Evolutionary conservation across 1,139 yeast genomes (phyloP), one percentile per base, ranked within the genome.

Genomic region (Taphrina communis): DNA sequence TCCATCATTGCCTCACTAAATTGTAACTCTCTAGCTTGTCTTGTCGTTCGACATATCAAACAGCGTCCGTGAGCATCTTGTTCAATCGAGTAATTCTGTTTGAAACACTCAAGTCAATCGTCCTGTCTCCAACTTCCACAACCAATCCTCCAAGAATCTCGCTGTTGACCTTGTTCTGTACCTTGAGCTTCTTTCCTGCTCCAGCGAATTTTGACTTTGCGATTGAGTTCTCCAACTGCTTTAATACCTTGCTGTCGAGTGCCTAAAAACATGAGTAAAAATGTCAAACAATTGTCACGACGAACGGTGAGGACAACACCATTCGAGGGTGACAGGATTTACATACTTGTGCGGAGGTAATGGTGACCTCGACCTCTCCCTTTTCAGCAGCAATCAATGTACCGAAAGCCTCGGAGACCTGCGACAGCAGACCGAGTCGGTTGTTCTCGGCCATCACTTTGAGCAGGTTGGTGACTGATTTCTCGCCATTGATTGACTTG

Each of bases 61-160:
- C 61, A 50, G 68, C 51, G 41, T 66, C 97, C 76, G 85, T 84
- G 80, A 94, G 87, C 76, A 90, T 86, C 81, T 89, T 87, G 88
- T 95, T 94, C 82, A 93, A 88, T 82, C 86, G 90, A 79, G 89
- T 84, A 78, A 94, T 87, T 85, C 88, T 92, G 78, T 90, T 81
- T 72, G 94, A 84, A 75, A 94, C 87, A 71, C 96, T 89, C 80
- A 94, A 86, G 81, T 94, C 99, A 76, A 92, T 97, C 73, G 98
- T 93, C 81, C 89, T 90, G 84, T 94, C 99, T 78, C 95, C 97
- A 76, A 94, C 93, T 81, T 93, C 97, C 72, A 94, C 97, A 75
- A 95, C 83, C 80, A 94, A 86, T 77, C 99, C 99, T 78, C 99
- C 99, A 79, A 90, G 85, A 77, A 94, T 90, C 73, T 90, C 96